Base-by-base conservation (phyloP, 176 grass and related monocot species). In the Phoenix roebelenii region DNA sequence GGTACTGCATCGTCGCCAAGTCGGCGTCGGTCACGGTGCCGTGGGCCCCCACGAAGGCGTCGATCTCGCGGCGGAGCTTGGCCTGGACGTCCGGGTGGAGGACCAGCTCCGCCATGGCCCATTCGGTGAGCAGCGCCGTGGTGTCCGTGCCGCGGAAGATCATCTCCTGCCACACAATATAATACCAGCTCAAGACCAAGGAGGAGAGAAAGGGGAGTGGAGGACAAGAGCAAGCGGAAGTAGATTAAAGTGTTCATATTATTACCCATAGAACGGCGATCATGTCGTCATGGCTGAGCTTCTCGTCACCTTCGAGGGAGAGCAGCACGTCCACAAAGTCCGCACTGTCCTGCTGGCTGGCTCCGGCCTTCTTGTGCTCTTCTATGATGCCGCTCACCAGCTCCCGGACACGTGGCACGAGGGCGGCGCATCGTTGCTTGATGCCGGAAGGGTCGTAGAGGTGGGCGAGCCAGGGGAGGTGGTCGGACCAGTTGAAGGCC, bases 141-240 rank as follows among this genome's bases (percentile, higher is more conserved):
- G 84, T 95, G 78, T 95, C 89, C 0, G 89, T 95, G 0, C 89
- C 89, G 5, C 89, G 84, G 52, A 95, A 95, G 51, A 95, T 88
- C 89, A 95, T 95, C 73, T 95, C 89, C 89, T 94, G 60, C 68
- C 17, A 23, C 19, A 2, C 12, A 23, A 23, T 2, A 9, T 44
- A 44, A 44, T 44, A 44, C 35, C 10, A 44, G 35, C 2, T 44
- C 35, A 44, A 44, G 35, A 44, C 35, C 10, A 7, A 30, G 5
- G 4, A 6, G 28, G 28, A 30, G 28, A 30, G 28, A 4, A 28
- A 30, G 28, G 5, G 5, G 28, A 44, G 12, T 9, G 35, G 35
- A 44, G 7, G 7, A 44, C 35, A 9, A 12, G 5, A 14, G 12
- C 7, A 44, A 12, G 35, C 35, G 10, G 10, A 14, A 44, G 35